Conservation (phyloP, 208 protist genomes). For the Acanthamoeba triangularis region DNA sequence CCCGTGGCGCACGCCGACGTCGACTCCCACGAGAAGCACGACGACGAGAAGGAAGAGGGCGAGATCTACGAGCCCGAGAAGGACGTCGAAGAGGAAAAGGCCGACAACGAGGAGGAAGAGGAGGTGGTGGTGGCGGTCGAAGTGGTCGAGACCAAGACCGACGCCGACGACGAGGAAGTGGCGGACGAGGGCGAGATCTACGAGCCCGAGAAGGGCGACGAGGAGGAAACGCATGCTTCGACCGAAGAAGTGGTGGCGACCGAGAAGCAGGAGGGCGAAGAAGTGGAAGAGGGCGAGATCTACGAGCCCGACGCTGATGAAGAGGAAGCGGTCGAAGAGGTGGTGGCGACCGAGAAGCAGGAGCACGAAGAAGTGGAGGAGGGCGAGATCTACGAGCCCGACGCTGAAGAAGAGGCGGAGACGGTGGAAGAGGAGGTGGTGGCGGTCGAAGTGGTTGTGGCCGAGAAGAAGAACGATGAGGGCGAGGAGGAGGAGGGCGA, state of each 20-base stretch:
- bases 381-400: background rate
- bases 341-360: background rate
- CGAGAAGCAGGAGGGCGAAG: too few relatives aligned
- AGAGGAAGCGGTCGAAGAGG: too few relatives aligned
- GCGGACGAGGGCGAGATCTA: constrained; percentile 65
- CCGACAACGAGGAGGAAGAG: constrained; percentile 83
- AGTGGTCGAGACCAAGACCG: constrained; percentile 93
- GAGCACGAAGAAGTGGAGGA: background rate
- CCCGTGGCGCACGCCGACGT: background rate
- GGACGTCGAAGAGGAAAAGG: background rate
- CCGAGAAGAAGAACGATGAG: background rate
- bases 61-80: background rate
- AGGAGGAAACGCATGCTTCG: background rate
- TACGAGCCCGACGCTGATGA: too few relatives aligned
- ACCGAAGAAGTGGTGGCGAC: too few relatives aligned
- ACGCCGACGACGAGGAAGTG: background rate
- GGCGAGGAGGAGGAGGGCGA: background rate
- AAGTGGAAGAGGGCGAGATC: too few relatives aligned
- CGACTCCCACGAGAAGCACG: background rate
- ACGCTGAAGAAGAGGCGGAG: background rate
- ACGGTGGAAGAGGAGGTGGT: background rate
- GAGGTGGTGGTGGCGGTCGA: constrained; percentile 98
- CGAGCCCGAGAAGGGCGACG: background rate
- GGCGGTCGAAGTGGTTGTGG: too few relatives aligned
- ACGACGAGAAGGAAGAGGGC: background rate